These are phyloP conservation scores for Trichosporon sp. DNA, from an alignment of 1,284 basidiomycete species.

Conservation along the genomic window DNA sequence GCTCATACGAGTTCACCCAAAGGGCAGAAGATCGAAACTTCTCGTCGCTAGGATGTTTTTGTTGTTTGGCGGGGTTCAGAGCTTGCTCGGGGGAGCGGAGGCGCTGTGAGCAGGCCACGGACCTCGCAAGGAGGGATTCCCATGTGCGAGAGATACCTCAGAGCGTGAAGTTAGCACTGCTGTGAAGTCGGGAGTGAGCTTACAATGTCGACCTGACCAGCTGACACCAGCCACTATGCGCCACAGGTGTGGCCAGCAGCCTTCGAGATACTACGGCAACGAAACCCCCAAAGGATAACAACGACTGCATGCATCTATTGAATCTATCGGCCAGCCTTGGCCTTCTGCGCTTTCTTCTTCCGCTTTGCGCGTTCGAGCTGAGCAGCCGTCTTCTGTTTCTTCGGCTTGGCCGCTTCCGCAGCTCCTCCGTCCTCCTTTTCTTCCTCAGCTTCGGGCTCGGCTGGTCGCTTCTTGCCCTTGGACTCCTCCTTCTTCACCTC, in stretches of 20 bases:
- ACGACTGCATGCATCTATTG: neutral
- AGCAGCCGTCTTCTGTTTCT: slow-evolving; percentile 27
- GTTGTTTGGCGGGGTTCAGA: too few species aligned
- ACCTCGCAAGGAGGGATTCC: too few species aligned
- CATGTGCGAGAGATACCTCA: too few species aligned
- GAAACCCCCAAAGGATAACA: neutral
- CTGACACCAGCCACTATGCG: too few species aligned
- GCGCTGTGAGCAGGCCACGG: too few species aligned
- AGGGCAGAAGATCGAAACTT: slow-evolving; percentile 5
- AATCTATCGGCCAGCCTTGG: slow-evolving; percentile 1
- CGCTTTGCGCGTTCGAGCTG: slow-evolving; percentile 34
- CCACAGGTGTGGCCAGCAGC: too few species aligned
- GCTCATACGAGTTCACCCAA: neutral
- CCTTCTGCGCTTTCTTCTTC: slow-evolving; percentile 41
- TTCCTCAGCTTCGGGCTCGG: neutral
- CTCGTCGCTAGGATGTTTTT: slow-evolving; percentile 1
- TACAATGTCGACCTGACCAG: too few species aligned
- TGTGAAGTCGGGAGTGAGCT: too few species aligned
- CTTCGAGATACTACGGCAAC: neutral
- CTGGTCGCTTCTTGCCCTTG: neutral
- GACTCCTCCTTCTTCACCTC: neutral
- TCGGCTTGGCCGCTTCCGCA: neutral
- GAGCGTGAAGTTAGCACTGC: too few species aligned
- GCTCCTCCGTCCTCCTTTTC: neutral
- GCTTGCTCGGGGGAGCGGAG: too few species aligned